Percentiles rank a stretch among this genome's conserved stretches.
Evolutionary conservation across 1,284 basidiomycete genomes (phyloP).

Genomic region (Ganoderma sp.): DNA sequence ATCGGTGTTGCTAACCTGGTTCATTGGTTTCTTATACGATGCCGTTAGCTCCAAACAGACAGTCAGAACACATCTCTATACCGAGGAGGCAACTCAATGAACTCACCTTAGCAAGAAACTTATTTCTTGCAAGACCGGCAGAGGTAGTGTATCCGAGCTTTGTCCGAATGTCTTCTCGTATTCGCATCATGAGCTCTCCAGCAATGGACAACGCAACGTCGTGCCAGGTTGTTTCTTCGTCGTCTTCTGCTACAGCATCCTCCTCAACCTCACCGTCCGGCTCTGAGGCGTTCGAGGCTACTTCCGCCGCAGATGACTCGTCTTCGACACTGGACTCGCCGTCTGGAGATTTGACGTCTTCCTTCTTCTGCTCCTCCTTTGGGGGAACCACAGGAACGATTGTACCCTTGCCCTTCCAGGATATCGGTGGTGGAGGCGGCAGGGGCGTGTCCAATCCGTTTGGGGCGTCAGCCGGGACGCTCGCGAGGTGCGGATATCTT

Average conservation of each 20-base stretch:
- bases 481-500: slow-evolving; percentile 77
- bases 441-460: slow-evolving; percentile 81
- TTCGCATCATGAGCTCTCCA: slow-evolving; percentile 86
- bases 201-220: slow-evolving; percentile 91
- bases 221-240: slow-evolving; percentile 73
- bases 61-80: not conserved
- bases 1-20: slow-evolving; percentile 57
- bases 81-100: not conserved
- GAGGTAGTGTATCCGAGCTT: slow-evolving; percentile 93
- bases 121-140: slow-evolving; percentile 94
- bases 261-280: slow-evolving; percentile 29
- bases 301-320: slow-evolving; percentile 20
- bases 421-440: slow-evolving; percentile 74
- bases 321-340: slow-evolving; percentile 12
- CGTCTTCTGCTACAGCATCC: slow-evolving; percentile 40
- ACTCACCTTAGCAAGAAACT: slow-evolving; percentile 88
- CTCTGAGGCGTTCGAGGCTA: slow-evolving; percentile 8
- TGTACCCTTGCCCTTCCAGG: slow-evolving; percentile 73
- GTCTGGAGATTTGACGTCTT: slow-evolving; percentile 10
- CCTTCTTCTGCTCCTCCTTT: slow-evolving; percentile 24
- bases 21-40: slow-evolving; percentile 89
- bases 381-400: slow-evolving; percentile 66
- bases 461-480: slow-evolving; percentile 71
- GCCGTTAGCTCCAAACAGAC: slow-evolving; percentile 68
- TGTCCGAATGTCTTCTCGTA: slow-evolving; percentile 70